Evolutionary conservation across 2,329 filamentous ascomycete species (phyloP), one percentile per base, ranked within the genome.

Genomic region (Pseudogymnoascus pannorum): DNA sequence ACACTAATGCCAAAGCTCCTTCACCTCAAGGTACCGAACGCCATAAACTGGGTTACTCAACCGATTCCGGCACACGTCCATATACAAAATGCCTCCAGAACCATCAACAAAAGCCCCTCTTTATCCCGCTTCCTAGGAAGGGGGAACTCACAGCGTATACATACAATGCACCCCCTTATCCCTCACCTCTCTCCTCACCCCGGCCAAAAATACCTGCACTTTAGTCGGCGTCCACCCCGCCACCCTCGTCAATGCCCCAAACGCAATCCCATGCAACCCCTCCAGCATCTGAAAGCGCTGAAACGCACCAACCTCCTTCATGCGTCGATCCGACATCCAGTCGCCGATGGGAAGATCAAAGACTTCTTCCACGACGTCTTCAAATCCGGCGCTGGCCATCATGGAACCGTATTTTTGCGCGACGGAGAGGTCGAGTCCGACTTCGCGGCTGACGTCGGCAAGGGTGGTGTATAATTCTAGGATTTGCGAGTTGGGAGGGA

Each of bases 331-430:
- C 48, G 75, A 76, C 0, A 80, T 76, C 81, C 81, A 83, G 14
- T 72, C 68, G 61, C 77, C 79, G 22, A 75, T 74, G 0, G 81
- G 80, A 69, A 79, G 76, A 68, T 78, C 78, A 66, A 74, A 78
- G 4, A 78, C 67, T 2, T 75, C 69, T 68, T 81, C 77, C 0
- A 70, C 70, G 0, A 84, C 76, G 54, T 83, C 75, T 42, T 74
- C 71, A 63, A 84, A 84, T 1, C 82, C 82, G 0, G 78, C 79
- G n/a, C 77, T 76, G 2, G 72, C 69, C 64, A 83, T 73, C 57
- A 77, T 73, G 6, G 31, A 36, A 2, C 40, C 40, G 54, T 44
- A 62, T 11, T 59, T 62, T 12, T 36, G 54, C 0, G 60, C 60
- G 14, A 62, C 38, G 24, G 54, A 16, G 26, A 62, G 54, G 16